Evolutionary conservation across 108 stramenopile species (phyloP), one percentile per base, ranked within the genome.

Genomic region (Discostella stelligeroides): DNA sequence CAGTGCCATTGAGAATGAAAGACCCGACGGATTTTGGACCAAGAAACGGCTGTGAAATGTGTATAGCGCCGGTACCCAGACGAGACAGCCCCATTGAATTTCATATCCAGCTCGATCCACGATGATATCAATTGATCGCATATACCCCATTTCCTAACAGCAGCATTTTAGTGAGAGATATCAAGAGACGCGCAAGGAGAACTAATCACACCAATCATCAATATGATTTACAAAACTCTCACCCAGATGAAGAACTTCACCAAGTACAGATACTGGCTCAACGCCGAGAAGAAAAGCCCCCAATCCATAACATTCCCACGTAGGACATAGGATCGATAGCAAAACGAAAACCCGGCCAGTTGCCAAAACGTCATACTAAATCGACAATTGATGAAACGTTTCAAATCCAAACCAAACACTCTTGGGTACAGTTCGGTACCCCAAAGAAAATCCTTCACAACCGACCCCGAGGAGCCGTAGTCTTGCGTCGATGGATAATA

Each of bases 361-460:
- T 88, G 85, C 99, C 99, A 99, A 83, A 85, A 97, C 73, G 92
- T 99, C 99, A 99, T 99, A 28, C 95, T 91, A 67, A 93, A 89
- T 43, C 99, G 85, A 82, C 99, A 99, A 75, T 99, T 99, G 65
- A 94, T 96, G 70, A 98, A 98, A 70, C 86, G 76, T 81, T 99
- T 99, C 38, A 99, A 71, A 81, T 99, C 98, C 72, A 80, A 90
- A 28, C 98, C 98, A 39, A 92, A 80, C 27, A 98, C 84, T 50
- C 92, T 85, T 1, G 99, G 99, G 80, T 99, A 98, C 9, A 99
- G 84, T 83, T 99, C 99, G 49, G 90, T 98, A 20, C 99, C 99
- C 99, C 99, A 99, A 63, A 89, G 97, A 86, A 83, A 98, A 84
- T 99, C 98, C n/a, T 97, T 79, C 30, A 98, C 73, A 39, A 77